Base-by-base conservation (phyloP, 352 stramenopile genomes). In the Phytopythium delawarense region DNA sequence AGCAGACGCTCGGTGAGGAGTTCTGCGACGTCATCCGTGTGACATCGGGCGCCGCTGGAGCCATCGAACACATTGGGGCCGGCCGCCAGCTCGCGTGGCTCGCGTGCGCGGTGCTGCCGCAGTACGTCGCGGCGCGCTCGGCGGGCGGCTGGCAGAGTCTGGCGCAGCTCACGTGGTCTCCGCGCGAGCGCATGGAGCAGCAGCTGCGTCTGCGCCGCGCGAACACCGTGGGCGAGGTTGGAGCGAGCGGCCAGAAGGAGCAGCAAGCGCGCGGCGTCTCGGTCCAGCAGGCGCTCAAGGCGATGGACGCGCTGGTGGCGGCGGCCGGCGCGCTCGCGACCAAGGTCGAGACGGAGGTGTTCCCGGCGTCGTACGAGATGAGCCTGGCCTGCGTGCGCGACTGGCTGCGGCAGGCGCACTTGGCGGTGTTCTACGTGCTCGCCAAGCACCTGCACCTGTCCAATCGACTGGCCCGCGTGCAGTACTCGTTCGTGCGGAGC, bases 1-100 rank as follows among this genome's bases (percentile, higher is more conserved):
- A 86, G 58, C 87, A 96, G 59, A 94, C 85, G 40, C 74, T 96
- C n/a, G 87, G 87, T 11, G 87, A 96, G 62, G 87, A 96, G 54
- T 96, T 90, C 62, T 94, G 87, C 49, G 86, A 94, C 54, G 74
- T 94, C 15, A 77, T 94, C 50, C 85, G 85, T 37, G 79, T 94
- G 25, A 74, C 71, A 6, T 76, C 66, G 20, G 53, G 37, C 53
- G 23, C 28, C 1, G 53, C 21, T 0, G 37, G 54, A 0, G 35
- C 28, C 0, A 59, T 87, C n/a, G 49, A 49, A 18, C 76, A 78
- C 55, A 71, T 88, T n/a, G 40, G 55, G 11, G 58, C 70, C 48
- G 37, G 58, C 7, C 71, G 78, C 2, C 85, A 90, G 39, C 48
- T 78, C 30, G 40, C 81, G 21, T 94, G 83, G 85, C 64, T 96